Base-by-base conservation (phyloP, 225 moss, liverwort and hornwort species). In the Asterella californica region DNA sequence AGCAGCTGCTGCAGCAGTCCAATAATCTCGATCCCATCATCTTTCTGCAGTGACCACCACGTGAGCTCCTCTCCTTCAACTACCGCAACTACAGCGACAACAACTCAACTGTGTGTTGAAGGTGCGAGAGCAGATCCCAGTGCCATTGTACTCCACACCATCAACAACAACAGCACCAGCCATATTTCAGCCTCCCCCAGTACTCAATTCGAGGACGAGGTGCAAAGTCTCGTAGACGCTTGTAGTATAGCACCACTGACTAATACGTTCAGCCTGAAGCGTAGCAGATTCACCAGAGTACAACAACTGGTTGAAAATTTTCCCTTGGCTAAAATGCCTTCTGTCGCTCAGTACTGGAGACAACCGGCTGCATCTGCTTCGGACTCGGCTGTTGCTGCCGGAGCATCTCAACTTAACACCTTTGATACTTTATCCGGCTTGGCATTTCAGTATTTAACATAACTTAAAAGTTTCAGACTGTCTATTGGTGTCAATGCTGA, bases 271-370 rank as follows among this genome's bases (percentile, higher is more conserved):
- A 48, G 30, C 46, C 18, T 47, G 63, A 77, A 64, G 45, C 42
- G 38, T 6, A 6, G 42, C 45, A 77, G 77, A 29, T 57, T 27
- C 62, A n/a, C 47, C 46, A 29, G 24, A 62, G 42, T 46, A 48
- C 62, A 62, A 15, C 30, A 22, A 21, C 5, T 22, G 9, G 60
- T 34, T 59, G 77, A 65, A 10, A 64, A 45, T 17, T 45, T n/a
- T 15, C 47, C 64, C n/a, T 15, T 32, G 42, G 47, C 45, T 6
- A 42, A 42, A 64, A 60, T 77, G 62, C 78, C 78, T 0, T 21
- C 47, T 10, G 63, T 65, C 22, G 64, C 78, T 78, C 64, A 78
- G 47, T 78, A 78, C 64, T 78, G 78, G 78, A 46, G 78, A 15
- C 78, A 78, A 47, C 29, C 78, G n/a, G n/a, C n/a, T 25, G 65